Percentiles rank a stretch among this genome's conserved stretches.
Conservation (phyloP, 2,329 filamentous ascomycete species). For the Eurotiales sp. region DNA sequence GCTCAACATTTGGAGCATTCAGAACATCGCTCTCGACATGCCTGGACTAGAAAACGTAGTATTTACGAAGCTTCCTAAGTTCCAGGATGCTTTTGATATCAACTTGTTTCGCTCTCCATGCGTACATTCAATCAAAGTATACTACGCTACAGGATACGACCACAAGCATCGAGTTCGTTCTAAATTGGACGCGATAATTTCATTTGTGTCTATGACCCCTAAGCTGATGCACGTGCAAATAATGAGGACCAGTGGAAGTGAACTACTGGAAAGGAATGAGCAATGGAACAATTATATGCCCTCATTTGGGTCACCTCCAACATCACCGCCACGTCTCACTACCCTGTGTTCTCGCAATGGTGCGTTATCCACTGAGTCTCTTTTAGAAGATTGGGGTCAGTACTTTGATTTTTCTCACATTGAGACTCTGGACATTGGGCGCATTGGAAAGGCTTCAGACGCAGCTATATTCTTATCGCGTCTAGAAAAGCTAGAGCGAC, state of each 20-base stretch:
- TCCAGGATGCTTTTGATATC: background rate
- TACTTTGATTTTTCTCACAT: conserved; percentile 1
- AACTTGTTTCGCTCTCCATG: background rate
- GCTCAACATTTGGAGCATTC: background rate
- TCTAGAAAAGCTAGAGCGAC: conserved; percentile 2
- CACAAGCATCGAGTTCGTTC: background rate
- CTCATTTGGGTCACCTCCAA: background rate
- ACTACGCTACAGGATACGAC: background rate
- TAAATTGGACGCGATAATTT: background rate
- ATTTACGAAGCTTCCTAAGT: background rate
- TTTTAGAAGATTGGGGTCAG: background rate
- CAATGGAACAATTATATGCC: background rate
- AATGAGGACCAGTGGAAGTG: no score
- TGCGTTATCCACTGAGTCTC: background rate
- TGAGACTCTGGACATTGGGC: background rate
- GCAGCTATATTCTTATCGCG: background rate
- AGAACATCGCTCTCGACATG: background rate
- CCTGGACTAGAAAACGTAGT: background rate
- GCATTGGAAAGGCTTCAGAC: background rate
- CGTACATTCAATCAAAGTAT: background rate
- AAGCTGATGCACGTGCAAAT: background rate
- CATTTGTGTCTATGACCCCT: background rate
- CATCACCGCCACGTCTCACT: background rate
- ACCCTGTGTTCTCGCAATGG: no score
- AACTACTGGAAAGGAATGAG: background rate